These are phyloP conservation scores for Parafenestella ontariensis DNA, from an alignment of 2,329 filamentous ascomycete species.

Conservation along the genomic window DNA sequence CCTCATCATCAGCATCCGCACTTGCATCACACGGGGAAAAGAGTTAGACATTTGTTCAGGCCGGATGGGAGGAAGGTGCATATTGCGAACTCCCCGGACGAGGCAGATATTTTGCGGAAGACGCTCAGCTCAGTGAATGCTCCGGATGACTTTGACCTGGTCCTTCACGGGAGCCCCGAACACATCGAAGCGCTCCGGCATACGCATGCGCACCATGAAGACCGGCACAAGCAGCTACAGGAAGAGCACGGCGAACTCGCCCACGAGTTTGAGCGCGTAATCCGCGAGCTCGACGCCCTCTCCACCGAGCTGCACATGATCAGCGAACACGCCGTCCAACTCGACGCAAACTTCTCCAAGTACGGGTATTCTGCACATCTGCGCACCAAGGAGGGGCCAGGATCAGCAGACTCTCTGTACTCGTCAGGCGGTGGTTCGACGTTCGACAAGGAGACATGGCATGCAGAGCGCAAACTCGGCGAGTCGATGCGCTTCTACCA, in stretches of 20 bases:
- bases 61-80: slow-evolving; percentile 65
- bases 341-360: slow-evolving; percentile 68
- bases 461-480: slow-evolving; percentile 47
- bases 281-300: slow-evolving; percentile 61
- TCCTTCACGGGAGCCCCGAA: slow-evolving; percentile 64
- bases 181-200: slow-evolving; percentile 59
- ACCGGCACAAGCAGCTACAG: slow-evolving; percentile 55
- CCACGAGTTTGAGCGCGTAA: slow-evolving; percentile 64
- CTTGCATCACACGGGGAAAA: slow-evolving; percentile 45
- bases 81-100: slow-evolving; percentile 63
- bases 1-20: slow-evolving; percentile 26
- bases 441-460: slow-evolving; percentile 50
- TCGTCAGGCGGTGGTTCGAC: slow-evolving; percentile 16
- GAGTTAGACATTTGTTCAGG: slow-evolving; percentile 61
- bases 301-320: slow-evolving; percentile 62
- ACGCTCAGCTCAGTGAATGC: slow-evolving; percentile 50
- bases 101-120: slow-evolving; percentile 57
- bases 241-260: slow-evolving; percentile 59
- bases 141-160: slow-evolving; percentile 60
- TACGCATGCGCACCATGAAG: slow-evolving; percentile 62
- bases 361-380: slow-evolving; percentile 69
- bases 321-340: slow-evolving; percentile 60
- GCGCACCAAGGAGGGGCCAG: slow-evolving; percentile 45
- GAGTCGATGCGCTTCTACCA: slow-evolving; percentile 64
- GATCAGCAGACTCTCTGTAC: slow-evolving; percentile 4